These are phyloP conservation scores for Cladophialophora yegresii DNA, from an alignment of 2,329 filamentous ascomycete genomes.

Conservation along the genomic window DNA sequence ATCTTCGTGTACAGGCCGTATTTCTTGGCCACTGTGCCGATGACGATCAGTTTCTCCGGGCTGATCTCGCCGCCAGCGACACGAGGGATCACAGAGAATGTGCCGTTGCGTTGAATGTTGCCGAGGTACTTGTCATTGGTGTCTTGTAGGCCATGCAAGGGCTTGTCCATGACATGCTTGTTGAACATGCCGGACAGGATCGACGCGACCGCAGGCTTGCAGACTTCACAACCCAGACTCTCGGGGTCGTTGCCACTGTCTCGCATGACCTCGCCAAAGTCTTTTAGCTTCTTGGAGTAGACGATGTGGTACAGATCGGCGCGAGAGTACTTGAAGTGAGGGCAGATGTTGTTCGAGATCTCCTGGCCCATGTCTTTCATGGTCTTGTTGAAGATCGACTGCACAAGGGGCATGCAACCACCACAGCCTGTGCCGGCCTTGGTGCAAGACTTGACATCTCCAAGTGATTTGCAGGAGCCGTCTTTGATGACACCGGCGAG, in stretches of 20 bases:
- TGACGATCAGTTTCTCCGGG: constrained; percentile 77
- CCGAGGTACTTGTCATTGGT: constrained; percentile 87
- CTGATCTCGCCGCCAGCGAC: constrained; percentile 85
- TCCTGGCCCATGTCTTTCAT: constrained; percentile 84
- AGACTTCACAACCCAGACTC: constrained; percentile 81
- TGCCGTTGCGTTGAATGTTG: constrained; percentile 90
- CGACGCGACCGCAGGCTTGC: constrained; percentile 78
- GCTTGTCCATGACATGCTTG: constrained; percentile 72
- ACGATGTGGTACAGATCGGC: constrained; percentile 89
- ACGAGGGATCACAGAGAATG: constrained; percentile 83
- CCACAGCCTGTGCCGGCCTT: constrained; percentile 91
- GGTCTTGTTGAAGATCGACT: constrained; percentile 85
- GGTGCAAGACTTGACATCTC: constrained; percentile 83
- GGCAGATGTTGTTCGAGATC: constrained; percentile 81
- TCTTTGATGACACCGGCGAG: constrained; percentile 71
- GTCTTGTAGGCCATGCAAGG: constrained; percentile 75
- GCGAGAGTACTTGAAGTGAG: constrained; percentile 80
- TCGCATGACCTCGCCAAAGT: constrained; percentile 74
- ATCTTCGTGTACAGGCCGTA: constrained; percentile 88
- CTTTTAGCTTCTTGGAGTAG: constrained; percentile 74
- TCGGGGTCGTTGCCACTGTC: constrained; percentile 70
- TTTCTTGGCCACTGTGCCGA: constrained; percentile 81
- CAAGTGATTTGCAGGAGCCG: constrained; percentile 77
- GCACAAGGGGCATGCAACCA: constrained; percentile 84
- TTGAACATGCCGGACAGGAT: constrained; percentile 85